Evolutionary conservation across 2,329 filamentous ascomycete genomes (phyloP), one percentile per base, ranked within the genome.

Genomic region (Diaporthe sp.): DNA sequence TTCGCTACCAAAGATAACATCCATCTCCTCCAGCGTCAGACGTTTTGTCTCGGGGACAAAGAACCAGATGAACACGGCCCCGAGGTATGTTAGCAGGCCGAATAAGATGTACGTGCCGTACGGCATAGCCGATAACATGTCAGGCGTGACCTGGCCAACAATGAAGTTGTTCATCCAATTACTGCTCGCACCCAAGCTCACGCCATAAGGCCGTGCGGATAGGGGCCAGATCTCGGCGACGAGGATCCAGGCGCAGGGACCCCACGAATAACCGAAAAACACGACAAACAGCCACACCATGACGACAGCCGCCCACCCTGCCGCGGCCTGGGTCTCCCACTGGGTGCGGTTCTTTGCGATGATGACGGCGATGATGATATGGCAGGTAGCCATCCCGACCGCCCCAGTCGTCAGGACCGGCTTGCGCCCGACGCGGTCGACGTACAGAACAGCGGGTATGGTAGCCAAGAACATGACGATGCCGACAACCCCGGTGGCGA

Each of bases 261-360:
- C 92, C 93, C 93, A 95, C 0, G 89, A 92, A 81, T 94, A 95
- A 42, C 92, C 94, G 80, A 95, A 95, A 82, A 94, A 90, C 42
- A 94, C 86, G 39, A 94, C 91, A 78, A 94, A 95, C 0, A 95
- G 86, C 93, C 93, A 95, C 12, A 94, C 91, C 90, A 94, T 93
- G 71, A 81, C 85, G 2, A 88, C 86, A 8, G 88, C 92, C 0
- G 92, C 93, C 94, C 94, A 95, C 1, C 93, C 93, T 0, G 92
- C 92, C 0, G 88, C 89, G 9, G 82, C 79, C 76, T 95, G 88
- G 0, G 85, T 81, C 0, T 83, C 81, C 87, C 93, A 95, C 4
- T 87, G 83, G 77, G 90, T 81, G n/a, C 90, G 84, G 80, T 92
- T 91, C 77, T 87, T 90, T 49, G 91, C 94, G 6, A 93, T 88